Percentiles rank a stretch among this genome's conserved stretches.
Conservation (phyloP, 2,329 filamentous ascomycete genomes). For the Diaporthe longicolla region DNA sequence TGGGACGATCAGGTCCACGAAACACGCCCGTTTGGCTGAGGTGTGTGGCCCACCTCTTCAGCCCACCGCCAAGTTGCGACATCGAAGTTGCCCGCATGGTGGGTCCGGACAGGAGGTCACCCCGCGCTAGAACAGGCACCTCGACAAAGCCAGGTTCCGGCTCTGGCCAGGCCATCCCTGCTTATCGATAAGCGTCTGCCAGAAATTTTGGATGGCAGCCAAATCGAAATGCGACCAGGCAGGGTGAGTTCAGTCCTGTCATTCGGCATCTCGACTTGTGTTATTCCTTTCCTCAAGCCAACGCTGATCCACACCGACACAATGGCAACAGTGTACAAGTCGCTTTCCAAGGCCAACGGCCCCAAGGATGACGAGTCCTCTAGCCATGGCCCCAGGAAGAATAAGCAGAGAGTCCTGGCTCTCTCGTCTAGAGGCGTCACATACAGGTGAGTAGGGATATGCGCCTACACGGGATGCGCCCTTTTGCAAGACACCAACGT, state of each 20-base stretch:
- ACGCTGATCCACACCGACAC: constrained; percentile 45
- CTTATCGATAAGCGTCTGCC: constrained; percentile 36
- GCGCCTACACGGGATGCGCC: neutral
- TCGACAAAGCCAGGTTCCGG: neutral
- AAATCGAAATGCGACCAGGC: constrained; percentile 15
- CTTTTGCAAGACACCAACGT: neutral
- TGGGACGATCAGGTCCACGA: constrained; percentile 35
- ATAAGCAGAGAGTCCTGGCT: constrained; percentile 86
- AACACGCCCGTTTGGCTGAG: constrained; percentile 36
- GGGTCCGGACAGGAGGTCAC: constrained; percentile 20
- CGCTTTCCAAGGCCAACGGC: constrained; percentile 71
- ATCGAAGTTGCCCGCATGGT: constrained; percentile 32
- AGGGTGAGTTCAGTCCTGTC: neutral
- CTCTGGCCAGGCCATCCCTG: constrained; percentile 32
- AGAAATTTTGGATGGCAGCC: constrained; percentile 37
- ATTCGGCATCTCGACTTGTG: constrained; percentile 3
- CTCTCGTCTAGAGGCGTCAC: constrained; percentile 94
- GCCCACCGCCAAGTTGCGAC: constrained; percentile 29
- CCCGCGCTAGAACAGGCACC: constrained; percentile 35
- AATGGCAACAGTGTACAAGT: constrained; percentile 84
- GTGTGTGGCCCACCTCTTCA: constrained; percentile 31
- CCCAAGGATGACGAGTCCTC: constrained; percentile 62
- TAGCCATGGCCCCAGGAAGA: constrained; percentile 69
- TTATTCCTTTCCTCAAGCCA: neutral
- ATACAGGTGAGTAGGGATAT: constrained; percentile 71